Evolutionary conservation across 116 monocot species (phyloP), one percentile per base, ranked within the genome.

Genomic region (Posidonia oceanica): DNA sequence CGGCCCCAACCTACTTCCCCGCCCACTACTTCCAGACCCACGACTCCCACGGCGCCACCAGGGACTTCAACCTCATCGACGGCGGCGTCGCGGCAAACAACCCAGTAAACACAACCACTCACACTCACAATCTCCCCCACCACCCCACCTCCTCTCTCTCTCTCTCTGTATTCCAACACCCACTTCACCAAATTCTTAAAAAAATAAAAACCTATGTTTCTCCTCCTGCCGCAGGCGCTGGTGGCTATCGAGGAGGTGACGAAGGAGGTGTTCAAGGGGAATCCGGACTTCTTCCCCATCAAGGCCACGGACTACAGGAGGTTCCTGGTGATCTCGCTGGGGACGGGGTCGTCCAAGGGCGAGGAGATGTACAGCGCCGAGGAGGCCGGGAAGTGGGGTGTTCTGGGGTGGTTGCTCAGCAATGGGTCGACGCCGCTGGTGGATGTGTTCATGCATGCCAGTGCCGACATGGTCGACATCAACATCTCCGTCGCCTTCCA

Each of bases 1-100:
- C 86, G 21, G 86, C 86, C 1, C 90, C 86, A 0, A 90, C 86
- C 1, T 90, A 82, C 66, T 74, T 90, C 14, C 90, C 90, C 2
- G 77, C 86, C 18, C 80, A 86, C 63, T 67, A 70, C 67, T 90
- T 90, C 44, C 63, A 82, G 20, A 78, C 74, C 4, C 39, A 76
- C 17, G 78, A 73, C 51, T n/a, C 57, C 3, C 7, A 72, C 21
- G 83, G 79, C 51, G 76, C 66, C 3, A 61, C 39, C 5, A 70
- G 61, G 22, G n/a, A 18, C 20, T 83, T 78, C 59, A 63, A 83
- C 20, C 75, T 83, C 7, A 64, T 83, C 16, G 83, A 83, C 36
- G 83, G 79, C 3, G 83, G 78, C 14, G 69, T 83, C 5, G 75
- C 75, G 5, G 79, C 72, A 13, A 83, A 78, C 38, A 78, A 83